These are phyloP conservation scores for Irpex lacteus DNA, from an alignment of 1,284 basidiomycete genomes.

Conservation along the genomic window DNA sequence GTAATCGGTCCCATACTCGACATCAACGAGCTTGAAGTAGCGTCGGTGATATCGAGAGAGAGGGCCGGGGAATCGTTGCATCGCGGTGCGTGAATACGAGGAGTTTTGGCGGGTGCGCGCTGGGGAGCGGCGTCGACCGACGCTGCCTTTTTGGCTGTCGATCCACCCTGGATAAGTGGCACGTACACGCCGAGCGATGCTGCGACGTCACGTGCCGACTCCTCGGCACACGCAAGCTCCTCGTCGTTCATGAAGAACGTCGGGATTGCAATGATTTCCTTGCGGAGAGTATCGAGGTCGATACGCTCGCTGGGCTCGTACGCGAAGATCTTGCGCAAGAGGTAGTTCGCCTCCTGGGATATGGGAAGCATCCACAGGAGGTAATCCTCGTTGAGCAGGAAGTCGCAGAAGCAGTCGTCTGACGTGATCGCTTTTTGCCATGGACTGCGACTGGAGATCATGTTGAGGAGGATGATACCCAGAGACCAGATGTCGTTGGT, in stretches of 20 bases:
- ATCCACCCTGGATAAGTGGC: background rate
- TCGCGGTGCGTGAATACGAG: background rate
- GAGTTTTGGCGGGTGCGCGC: background rate
- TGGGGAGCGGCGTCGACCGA: background rate
- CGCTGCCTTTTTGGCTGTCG: slow-evolving; percentile 1
- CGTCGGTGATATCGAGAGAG: background rate
- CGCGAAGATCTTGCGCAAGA: slow-evolving; percentile 61
- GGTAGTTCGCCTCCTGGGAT: slow-evolving; percentile 50
- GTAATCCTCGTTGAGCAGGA: slow-evolving; percentile 52
- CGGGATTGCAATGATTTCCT: slow-evolving; percentile 54
- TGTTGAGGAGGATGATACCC: slow-evolving; percentile 51
- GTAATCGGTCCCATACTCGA: slow-evolving; percentile 6
- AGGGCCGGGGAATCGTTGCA: background rate
- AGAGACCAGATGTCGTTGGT: slow-evolving; percentile 92
- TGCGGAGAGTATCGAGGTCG: slow-evolving; percentile 61
- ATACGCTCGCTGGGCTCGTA: slow-evolving; percentile 52
- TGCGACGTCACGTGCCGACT: slow-evolving; percentile 11
- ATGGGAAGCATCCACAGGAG: slow-evolving; percentile 75
- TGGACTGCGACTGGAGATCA: slow-evolving; percentile 84
- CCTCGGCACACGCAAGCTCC: slow-evolving; percentile 36
- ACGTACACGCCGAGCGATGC: slow-evolving; percentile 9
- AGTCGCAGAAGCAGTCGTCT: slow-evolving; percentile 67
- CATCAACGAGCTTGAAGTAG: slow-evolving; percentile 1
- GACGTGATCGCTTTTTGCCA: slow-evolving; percentile 76
- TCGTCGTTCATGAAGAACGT: slow-evolving; percentile 67